These are phyloP conservation scores for Aspergillus glaucus DNA, from an alignment of 2,329 filamentous ascomycete species.

Conservation along the genomic window DNA sequence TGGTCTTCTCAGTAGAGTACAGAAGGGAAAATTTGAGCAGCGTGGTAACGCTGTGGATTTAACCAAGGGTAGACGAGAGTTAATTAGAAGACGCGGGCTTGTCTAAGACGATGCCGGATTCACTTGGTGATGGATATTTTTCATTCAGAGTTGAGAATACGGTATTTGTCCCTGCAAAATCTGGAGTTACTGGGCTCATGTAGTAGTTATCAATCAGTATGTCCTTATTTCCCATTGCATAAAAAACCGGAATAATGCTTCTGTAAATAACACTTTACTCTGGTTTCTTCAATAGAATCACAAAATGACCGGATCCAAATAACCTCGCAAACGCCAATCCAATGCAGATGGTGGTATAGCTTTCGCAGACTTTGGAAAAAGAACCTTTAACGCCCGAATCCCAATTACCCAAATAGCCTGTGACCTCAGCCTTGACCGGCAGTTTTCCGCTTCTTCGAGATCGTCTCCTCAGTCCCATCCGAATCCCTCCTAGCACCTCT, in stretches of 20 bases:
- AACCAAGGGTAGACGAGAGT: too few species aligned
- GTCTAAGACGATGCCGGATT: too few species aligned
- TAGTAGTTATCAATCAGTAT: neutral
- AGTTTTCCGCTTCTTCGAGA: slow-evolving; percentile 29
- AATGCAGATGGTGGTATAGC: slow-evolving; percentile 8
- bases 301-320: neutral
- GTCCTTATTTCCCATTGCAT: too few species aligned
- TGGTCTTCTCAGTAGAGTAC: too few species aligned
- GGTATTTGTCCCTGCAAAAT: too few species aligned
- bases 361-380: slow-evolving; percentile 2
- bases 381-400: slow-evolving; percentile 6
- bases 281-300: neutral
- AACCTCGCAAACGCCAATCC: slow-evolving; percentile 6
- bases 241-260: too few species aligned
- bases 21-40: too few species aligned
- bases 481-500: slow-evolving; percentile 24
- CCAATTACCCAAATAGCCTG: neutral
- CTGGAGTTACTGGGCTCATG: neutral
- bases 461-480: slow-evolving; percentile 31
- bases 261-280: neutral
- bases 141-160: too few species aligned
- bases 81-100: too few species aligned
- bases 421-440: slow-evolving; percentile 2
- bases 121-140: too few species aligned
- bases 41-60: too few species aligned